These are phyloP conservation scores for Chrysanthemum makinoi DNA, from an alignment of 129 eudicot species.

Conservation along the genomic window DNA sequence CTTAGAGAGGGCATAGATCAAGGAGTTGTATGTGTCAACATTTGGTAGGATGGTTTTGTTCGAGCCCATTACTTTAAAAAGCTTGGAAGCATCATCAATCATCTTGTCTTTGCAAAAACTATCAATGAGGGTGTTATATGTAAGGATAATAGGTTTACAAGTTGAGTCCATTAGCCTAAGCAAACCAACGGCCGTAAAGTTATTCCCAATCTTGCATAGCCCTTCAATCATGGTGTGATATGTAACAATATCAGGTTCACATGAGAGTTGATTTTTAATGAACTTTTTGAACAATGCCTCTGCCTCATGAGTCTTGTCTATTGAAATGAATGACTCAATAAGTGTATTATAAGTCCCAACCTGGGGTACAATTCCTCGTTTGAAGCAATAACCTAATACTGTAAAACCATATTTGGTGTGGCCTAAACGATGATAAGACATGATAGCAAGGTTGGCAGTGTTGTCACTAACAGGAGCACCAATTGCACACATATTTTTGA, in stretches of 20 bases:
- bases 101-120: no score
- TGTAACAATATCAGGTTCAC: slow-evolving; percentile 7
- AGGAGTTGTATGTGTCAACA: neutral
- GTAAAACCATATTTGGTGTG: no score
- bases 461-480: no score
- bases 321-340: no score
- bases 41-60: neutral
- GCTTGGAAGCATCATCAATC: no score
- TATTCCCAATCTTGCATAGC: slow-evolving; percentile 5
- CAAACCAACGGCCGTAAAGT: neutral
- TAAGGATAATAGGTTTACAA: neutral
- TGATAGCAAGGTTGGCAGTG: no score
- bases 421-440: no score
- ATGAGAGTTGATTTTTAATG: neutral
- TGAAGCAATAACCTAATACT: no score
- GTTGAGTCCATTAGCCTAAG: neutral
- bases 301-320: neutral
- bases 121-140: neutral
- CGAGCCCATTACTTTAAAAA: neutral
- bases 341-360: no score
- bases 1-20: neutral
- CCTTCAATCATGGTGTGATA: slow-evolving; percentile 11
- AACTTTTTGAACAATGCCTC: slow-evolving; percentile 11
- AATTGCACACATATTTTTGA: no score
- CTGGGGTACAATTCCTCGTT: no score